Conservation (phyloP, 352 stramenopile genomes). For the Thraustotheca clavata region DNA sequence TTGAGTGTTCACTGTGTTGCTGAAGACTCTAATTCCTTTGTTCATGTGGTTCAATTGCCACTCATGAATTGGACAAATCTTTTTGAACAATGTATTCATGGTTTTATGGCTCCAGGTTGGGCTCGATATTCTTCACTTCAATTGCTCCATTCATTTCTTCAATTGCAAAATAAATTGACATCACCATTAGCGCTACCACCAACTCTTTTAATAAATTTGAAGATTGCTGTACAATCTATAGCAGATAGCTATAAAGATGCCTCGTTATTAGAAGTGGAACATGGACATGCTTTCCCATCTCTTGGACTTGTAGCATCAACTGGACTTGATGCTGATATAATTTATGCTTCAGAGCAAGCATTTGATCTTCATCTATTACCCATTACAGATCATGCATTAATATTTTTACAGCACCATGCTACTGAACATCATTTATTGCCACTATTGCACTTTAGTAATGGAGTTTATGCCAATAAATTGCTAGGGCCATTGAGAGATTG, state of each 20-base stretch:
- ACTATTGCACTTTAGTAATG: not conserved
- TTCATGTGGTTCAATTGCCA: not conserved
- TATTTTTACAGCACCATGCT: not conserved
- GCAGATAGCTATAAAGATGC: not conserved
- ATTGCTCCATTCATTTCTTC: not conserved
- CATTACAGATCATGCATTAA: not conserved
- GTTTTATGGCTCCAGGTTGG: not conserved
- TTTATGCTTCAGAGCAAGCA: not conserved
- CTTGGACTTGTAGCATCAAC: not conserved
- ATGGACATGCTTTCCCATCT: not conserved
- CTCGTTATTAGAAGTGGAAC: not conserved
- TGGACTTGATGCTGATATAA: not conserved
- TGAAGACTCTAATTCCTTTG: too few species aligned
- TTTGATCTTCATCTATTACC: not conserved
- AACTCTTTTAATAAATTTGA: not conserved
- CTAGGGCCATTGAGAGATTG: not conserved
- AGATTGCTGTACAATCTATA: not conserved
- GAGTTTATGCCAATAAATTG: not conserved
- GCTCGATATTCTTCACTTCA: not conserved
- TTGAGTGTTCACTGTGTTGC: too few species aligned
- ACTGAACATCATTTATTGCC: not conserved
- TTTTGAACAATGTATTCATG: not conserved
- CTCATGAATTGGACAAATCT: not conserved
- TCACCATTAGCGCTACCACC: too few species aligned
- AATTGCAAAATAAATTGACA: too few species aligned